Conservation (phyloP, 2,329 filamentous ascomycete genomes). For the Ophiocordyceps robertsii region DNA sequence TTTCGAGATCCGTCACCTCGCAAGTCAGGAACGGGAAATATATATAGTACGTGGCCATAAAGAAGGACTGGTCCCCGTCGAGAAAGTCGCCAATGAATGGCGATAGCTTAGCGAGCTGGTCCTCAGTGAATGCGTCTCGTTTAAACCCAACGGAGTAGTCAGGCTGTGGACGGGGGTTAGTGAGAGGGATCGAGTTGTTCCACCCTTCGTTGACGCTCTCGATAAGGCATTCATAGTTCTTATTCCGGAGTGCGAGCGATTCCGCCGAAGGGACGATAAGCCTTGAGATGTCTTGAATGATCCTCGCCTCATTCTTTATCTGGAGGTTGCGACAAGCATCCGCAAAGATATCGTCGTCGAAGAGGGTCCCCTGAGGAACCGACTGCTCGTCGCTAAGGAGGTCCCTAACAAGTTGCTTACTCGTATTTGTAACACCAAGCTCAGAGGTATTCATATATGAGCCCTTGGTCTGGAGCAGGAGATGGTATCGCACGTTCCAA, state of each 20-base stretch:
- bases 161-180: constrained; percentile 23
- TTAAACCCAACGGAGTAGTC: constrained; percentile 29
- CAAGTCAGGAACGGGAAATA: constrained; percentile 35
- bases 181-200: constrained; percentile 24
- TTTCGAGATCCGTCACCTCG: constrained; percentile 27
- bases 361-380: constrained; percentile 19
- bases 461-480: constrained; percentile 23
- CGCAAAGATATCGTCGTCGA: constrained; percentile 23
- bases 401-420: constrained; percentile 13
- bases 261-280: constrained; percentile 26
- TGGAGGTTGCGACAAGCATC: constrained; percentile 16
- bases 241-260: constrained; percentile 13
- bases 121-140: constrained; percentile 25
- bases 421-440: constrained; percentile 16
- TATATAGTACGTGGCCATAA: constrained; percentile 31
- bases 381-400: constrained; percentile 18
- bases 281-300: constrained; percentile 22
- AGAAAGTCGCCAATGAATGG: constrained; percentile 21
- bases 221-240: constrained; percentile 16
- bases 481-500: constrained; percentile 18
- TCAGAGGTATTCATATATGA: constrained; percentile 23
- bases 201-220: constrained; percentile 29
- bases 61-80: constrained; percentile 21
- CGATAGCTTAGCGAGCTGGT: constrained; percentile 26
- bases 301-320: constrained; percentile 16